Evolutionary conservation across 2,329 filamentous ascomycete genomes (phyloP).

Genomic region (Cladosporium colombiae): DNA sequence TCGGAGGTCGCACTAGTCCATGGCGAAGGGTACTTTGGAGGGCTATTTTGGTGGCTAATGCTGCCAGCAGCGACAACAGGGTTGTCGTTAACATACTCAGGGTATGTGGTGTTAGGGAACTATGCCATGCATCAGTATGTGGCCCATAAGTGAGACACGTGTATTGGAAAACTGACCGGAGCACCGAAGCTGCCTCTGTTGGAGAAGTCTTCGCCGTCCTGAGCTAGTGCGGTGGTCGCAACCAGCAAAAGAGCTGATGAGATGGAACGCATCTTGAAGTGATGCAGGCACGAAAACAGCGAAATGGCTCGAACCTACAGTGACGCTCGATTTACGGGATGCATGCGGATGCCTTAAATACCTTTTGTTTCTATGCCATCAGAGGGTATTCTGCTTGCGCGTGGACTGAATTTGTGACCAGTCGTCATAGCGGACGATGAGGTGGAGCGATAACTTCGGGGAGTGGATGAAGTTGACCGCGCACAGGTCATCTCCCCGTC

Average conservation of each 20-base stretch:
- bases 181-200: conserved; percentile 17
- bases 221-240: conserved; percentile 10
- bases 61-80: conserved; percentile 30
- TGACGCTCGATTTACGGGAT: not conserved
- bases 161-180: not conserved
- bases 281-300: not conserved
- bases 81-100: conserved; percentile 29
- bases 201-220: conserved; percentile 13
- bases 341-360: not conserved
- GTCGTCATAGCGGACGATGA: conserved; percentile 3
- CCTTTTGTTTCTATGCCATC: not conserved
- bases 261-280: conserved; percentile 14
- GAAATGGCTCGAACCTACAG: not conserved
- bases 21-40: conserved; percentile 33
- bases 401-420: not conserved
- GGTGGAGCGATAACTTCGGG: conserved; percentile 13
- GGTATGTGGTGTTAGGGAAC: conserved; percentile 33
- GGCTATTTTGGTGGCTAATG: conserved; percentile 29
- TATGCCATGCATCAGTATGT: conserved; percentile 13
- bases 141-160: not conserved
- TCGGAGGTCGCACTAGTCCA: conserved; percentile 48
- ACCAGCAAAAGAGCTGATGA: conserved; percentile 12
- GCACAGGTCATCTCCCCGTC: not conserved
- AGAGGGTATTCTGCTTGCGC: not conserved
- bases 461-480: conserved; percentile 9